phyloP scores from a whole-genome alignment of 192 early-diverging fungal species.

The Mortierella claussenii region DNA sequence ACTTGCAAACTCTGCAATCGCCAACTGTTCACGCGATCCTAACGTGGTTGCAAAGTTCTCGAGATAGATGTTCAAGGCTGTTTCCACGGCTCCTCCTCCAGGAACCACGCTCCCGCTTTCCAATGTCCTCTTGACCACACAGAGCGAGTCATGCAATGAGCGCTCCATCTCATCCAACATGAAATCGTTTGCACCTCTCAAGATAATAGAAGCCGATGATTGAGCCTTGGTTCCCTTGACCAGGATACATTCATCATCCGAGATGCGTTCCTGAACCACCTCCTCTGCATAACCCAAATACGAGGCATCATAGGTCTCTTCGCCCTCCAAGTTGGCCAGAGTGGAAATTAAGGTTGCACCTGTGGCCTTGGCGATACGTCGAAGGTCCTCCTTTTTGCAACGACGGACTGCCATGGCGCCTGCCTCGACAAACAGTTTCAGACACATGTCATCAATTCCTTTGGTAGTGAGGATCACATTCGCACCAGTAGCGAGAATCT shows the following conservation, averaged over 20 bases:
- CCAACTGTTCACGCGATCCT: constrained; percentile 96
- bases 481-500: constrained; percentile 94
- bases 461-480: constrained; percentile 98
- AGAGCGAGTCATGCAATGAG: constrained; percentile 93
- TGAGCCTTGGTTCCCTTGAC: constrained; percentile 92
- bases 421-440: constrained; percentile 98
- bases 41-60: constrained; percentile 98
- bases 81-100: constrained; percentile 96
- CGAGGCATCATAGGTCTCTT: constrained; percentile 93
- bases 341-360: constrained; percentile 93
- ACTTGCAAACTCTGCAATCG: constrained; percentile 97
- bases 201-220: constrained; percentile 91
- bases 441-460: constrained; percentile 98
- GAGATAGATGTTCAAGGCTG: constrained; percentile 95
- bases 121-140: constrained; percentile 96
- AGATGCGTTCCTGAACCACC: constrained; percentile 96
- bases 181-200: constrained; percentile 98
- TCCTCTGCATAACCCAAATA: constrained; percentile 95
- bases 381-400: constrained; percentile 96
- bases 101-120: constrained; percentile 96
- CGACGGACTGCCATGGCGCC: constrained; percentile 98
- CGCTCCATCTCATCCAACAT: constrained; percentile 99
- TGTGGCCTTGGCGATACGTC: constrained; percentile 96
- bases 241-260: constrained; percentile 97
- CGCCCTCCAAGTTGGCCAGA: constrained; percentile 96